phyloP scores from a whole-genome alignment of 768 basidiomycete species.

The Suillus cothurnatus region DNA sequence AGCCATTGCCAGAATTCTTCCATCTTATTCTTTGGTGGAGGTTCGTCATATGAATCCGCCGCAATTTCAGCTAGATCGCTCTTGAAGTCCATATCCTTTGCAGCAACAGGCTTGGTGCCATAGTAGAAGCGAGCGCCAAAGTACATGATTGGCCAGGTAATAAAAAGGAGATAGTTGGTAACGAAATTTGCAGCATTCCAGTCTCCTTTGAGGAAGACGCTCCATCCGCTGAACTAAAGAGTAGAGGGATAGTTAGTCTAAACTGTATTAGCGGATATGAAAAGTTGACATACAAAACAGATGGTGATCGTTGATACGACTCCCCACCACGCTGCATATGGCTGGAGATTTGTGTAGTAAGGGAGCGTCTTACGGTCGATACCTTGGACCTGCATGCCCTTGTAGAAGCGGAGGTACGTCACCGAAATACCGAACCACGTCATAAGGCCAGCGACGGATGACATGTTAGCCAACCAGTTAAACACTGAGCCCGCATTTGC shows the following conservation, averaged over 20 bases:
- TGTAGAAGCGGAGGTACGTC: slow-evolving; percentile 82
- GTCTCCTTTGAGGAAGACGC: slow-evolving; percentile 51
- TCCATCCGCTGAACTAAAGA: slow-evolving; percentile 48
- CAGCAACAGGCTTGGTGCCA: slow-evolving; percentile 22
- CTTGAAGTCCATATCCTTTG: slow-evolving; percentile 85
- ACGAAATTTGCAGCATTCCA: slow-evolving; percentile 73
- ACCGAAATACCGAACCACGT: slow-evolving; percentile 81
- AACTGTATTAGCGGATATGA: neutral
- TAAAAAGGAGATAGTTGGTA: slow-evolving; percentile 76
- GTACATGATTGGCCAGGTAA: slow-evolving; percentile 77
- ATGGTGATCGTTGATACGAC: slow-evolving; percentile 44
- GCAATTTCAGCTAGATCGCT: slow-evolving; percentile 70
- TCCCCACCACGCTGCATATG: slow-evolving; percentile 70
- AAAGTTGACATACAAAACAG: slow-evolving; percentile 54
- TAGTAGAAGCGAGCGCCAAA: slow-evolving; percentile 52
- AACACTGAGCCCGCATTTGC: slow-evolving; percentile 74
- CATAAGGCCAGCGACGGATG: slow-evolving; percentile 64
- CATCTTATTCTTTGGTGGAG: slow-evolving; percentile 62
- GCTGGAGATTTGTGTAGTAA: slow-evolving; percentile 66
- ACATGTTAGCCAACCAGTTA: slow-evolving; percentile 78
- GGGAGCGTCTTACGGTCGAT: slow-evolving; percentile 73
- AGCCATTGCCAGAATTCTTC: slow-evolving; percentile 82
- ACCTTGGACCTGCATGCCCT: slow-evolving; percentile 79
- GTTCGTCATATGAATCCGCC: slow-evolving; percentile 70
- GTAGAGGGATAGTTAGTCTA: slow-evolving; percentile 42